Evolutionary conservation across 305 asterid genomes (phyloP), one percentile per base, ranked within the genome.

Genomic region (Solanum hybrid): DNA sequence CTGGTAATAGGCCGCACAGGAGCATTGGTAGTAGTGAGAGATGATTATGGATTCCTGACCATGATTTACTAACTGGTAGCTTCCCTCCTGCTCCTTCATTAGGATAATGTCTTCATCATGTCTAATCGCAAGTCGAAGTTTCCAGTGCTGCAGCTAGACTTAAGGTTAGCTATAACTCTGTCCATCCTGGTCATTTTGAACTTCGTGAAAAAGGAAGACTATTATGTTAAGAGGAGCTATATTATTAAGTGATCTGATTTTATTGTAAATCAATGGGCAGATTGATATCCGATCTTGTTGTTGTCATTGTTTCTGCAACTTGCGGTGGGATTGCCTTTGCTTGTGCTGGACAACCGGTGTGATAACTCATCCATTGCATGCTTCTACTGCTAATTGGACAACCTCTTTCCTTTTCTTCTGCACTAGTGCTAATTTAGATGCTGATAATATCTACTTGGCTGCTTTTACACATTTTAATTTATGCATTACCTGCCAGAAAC

Each of bases 251-350:
- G 45, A 78, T 78, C 90, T 45, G 87, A 51, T 32, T 90, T 87
- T 89, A 34, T 73, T 90, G 68, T 65, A 92, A 90, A 88, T 86
- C 73, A 84, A 84, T 84, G 37, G 88, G 41, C 95, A 96, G 98
- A 93, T 93, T 95, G 91, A 95, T 96, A 92, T 95, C 98, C 31
- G 98, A 96, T 94, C 93, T 96, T 36, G 98, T 96, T 73, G 95
- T 96, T 87, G 96, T 95, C 90, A 96, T 96, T 93, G 98, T 96
- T 83, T 95, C 97, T 89, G 98, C 98, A 89, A 94, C 98, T 92
- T 96, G 98, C 91, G 98, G 98, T 88, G 98, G 98, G 68, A 95
- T 96, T 89, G 97, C 96, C 88, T 96, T 96, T 91, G 98, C 98
- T 90, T 96, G 96, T 92, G 96, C 95, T 90, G 98, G 98, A 91